phyloP scores from a whole-genome alignment of 2,329 filamentous ascomycete species.

The Aspergillus flavus region DNA sequence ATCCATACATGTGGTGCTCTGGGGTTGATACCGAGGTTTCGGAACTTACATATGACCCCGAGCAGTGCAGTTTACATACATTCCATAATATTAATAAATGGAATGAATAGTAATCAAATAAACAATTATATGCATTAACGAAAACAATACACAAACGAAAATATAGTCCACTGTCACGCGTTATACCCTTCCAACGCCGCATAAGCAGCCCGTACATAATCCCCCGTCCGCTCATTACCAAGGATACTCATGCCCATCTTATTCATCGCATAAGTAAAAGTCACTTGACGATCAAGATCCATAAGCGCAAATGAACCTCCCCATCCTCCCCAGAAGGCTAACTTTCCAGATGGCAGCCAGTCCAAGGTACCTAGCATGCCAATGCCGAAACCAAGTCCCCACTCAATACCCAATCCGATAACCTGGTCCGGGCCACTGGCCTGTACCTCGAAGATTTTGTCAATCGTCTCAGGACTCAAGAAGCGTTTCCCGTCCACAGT shows the following conservation, averaged over 20 bases:
- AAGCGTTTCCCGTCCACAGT: constrained; percentile 37
- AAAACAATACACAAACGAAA: neutral
- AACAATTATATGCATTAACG: neutral
- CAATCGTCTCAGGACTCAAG: constrained; percentile 46
- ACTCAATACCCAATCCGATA: constrained; percentile 36
- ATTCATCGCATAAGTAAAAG: constrained; percentile 52
- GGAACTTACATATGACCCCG: constrained; percentile 1
- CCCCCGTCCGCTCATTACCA: constrained; percentile 31
- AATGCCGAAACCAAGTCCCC: constrained; percentile 49
- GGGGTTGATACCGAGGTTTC: neutral
- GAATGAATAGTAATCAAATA: neutral
- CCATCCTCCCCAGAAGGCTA: constrained; percentile 50
- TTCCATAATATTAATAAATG: neutral
- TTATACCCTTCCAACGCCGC: constrained; percentile 12
- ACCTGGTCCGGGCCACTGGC: constrained; percentile 45
- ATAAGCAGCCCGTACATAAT: constrained; percentile 39
- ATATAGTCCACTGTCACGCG: neutral
- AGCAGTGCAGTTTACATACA: no score
- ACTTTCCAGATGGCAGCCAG: constrained; percentile 35
- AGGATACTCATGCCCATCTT: constrained; percentile 40
- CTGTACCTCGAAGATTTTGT: constrained; percentile 52
- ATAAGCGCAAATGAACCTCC: constrained; percentile 50
- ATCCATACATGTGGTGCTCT: neutral
- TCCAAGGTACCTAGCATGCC: constrained; percentile 25
- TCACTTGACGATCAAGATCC: constrained; percentile 47